phyloP scores from a whole-genome alignment of 1,284 basidiomycete species.

The Coriolopsis trogii region DNA sequence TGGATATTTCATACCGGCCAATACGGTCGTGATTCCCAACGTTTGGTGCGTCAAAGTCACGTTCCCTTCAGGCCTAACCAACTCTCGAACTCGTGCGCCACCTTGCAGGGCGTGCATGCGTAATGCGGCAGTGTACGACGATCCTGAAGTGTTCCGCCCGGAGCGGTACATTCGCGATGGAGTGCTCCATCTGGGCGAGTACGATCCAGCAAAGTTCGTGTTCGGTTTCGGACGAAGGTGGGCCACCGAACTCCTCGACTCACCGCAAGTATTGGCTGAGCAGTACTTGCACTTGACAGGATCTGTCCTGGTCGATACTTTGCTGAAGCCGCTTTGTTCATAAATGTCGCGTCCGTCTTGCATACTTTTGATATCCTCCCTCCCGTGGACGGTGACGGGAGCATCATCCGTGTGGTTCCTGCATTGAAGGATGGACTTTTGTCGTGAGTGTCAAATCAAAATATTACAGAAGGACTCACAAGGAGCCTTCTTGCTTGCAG shows the following conservation, averaged over 20 bases:
- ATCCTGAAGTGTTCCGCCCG: slow-evolving; percentile 19
- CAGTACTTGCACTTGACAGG: neutral
- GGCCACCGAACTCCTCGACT: too few species aligned
- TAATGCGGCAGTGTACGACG: slow-evolving; percentile 13
- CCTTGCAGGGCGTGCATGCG: slow-evolving; percentile 15
- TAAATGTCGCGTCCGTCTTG: slow-evolving; percentile 8
- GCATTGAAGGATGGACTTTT: neutral
- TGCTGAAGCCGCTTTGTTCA: slow-evolving; percentile 6
- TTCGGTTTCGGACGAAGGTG: slow-evolving; percentile 27
- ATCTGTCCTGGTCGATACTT: slow-evolving; percentile 19
- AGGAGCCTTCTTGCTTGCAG: neutral
- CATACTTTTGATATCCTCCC: slow-evolving; percentile 8
- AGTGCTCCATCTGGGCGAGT: slow-evolving; percentile 7
- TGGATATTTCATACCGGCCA: slow-evolving; percentile 27
- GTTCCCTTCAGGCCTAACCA: neutral
- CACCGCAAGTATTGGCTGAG: too few species aligned
- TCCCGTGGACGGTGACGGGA: slow-evolving; percentile 1
- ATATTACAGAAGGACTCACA: neutral
- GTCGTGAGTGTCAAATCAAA: neutral
- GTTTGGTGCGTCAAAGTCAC: slow-evolving; percentile 27
- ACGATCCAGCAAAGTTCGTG: slow-evolving; percentile 6
- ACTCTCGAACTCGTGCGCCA: neutral
- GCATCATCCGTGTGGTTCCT: neutral
- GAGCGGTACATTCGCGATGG: slow-evolving; percentile 17
- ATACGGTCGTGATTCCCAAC: slow-evolving; percentile 26